phyloP scores from a whole-genome alignment of 2,329 filamentous ascomycete species.

The Gyromitra esculenta region DNA sequence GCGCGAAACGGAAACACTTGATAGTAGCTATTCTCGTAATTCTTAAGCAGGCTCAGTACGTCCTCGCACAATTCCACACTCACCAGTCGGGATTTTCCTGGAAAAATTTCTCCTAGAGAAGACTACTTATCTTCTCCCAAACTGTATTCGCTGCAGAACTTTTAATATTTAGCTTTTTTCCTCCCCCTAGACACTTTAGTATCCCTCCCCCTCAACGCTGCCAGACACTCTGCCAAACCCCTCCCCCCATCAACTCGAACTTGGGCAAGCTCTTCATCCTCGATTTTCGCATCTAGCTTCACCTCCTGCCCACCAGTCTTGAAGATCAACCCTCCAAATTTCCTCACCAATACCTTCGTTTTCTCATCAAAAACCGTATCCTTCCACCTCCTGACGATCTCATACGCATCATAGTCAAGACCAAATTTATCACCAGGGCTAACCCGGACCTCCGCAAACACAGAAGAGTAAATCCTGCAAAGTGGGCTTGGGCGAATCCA shows the following conservation, averaged over 20 bases:
- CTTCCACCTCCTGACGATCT: constrained; percentile 41
- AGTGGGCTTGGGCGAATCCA: constrained; percentile 39
- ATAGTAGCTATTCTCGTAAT: neutral
- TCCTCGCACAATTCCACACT: neutral
- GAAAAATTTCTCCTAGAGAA: neutral
- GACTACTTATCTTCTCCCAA: neutral
- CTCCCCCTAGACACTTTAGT: constrained; percentile 17
- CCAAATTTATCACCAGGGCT: constrained; percentile 11
- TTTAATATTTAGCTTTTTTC: constrained; percentile 22
- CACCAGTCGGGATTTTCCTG: neutral
- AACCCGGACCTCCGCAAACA: constrained; percentile 31
- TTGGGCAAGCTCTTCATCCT: neutral
- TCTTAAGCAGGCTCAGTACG: neutral
- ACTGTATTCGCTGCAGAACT: neutral
- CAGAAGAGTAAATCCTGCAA: constrained; percentile 40
- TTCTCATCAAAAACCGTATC: constrained; percentile 31
- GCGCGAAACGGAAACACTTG: neutral
- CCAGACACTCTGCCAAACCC: constrained; percentile 38
- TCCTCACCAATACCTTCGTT: constrained; percentile 3
- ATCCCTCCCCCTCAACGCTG: neutral
- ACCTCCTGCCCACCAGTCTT: neutral
- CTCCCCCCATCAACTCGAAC: constrained; percentile 33
- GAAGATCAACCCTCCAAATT: constrained; percentile 1
- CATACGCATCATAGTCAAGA: constrained; percentile 22
- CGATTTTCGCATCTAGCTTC: neutral